phyloP scores from a whole-genome alignment of 1,284 basidiomycete genomes.

The Vanrija sp. region DNA sequence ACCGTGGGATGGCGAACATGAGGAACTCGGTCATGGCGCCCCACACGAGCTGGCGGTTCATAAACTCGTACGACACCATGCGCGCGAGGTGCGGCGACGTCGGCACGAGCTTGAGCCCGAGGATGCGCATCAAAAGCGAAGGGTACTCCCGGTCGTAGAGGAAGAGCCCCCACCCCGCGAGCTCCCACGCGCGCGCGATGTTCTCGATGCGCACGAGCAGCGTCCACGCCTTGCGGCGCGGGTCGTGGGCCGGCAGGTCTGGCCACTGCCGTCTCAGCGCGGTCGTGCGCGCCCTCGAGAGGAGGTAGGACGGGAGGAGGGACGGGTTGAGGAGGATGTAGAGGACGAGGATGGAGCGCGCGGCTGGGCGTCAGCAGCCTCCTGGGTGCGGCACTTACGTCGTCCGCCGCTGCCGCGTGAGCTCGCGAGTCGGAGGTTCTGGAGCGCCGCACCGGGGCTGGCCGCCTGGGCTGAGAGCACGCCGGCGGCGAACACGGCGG shows the following conservation, averaged over 20 bases:
- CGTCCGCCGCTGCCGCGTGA: not conserved
- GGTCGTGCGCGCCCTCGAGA: constrained; percentile 66
- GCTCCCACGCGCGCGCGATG: constrained; percentile 57
- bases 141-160: constrained; percentile 86
- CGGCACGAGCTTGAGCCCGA: constrained; percentile 75
- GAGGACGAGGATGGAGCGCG: constrained; percentile 57
- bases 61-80: constrained; percentile 95
- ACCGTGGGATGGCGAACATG: constrained; percentile 82
- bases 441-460: constrained; percentile 79
- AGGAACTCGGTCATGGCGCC: constrained; percentile 97
- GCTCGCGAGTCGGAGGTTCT: constrained; percentile 61
- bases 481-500: constrained; percentile 77
- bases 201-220: constrained; percentile 65
- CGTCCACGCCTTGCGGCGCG: constrained; percentile 71
- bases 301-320: constrained; percentile 71
- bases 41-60: constrained; percentile 99
- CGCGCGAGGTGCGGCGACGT: constrained; percentile 66
- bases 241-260: constrained; percentile 74
- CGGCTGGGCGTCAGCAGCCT: constrained; percentile 14
- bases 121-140: constrained; percentile 73
- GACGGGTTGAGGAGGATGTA: constrained; percentile 66
- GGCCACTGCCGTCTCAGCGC: constrained; percentile 85
- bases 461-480: constrained; percentile 78
- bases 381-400: constrained; percentile 5
- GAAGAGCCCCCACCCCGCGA: constrained; percentile 77